Evolutionary conservation across 176 grass and related monocot genomes (phyloP).

Genomic region (Juncus inflexus): DNA sequence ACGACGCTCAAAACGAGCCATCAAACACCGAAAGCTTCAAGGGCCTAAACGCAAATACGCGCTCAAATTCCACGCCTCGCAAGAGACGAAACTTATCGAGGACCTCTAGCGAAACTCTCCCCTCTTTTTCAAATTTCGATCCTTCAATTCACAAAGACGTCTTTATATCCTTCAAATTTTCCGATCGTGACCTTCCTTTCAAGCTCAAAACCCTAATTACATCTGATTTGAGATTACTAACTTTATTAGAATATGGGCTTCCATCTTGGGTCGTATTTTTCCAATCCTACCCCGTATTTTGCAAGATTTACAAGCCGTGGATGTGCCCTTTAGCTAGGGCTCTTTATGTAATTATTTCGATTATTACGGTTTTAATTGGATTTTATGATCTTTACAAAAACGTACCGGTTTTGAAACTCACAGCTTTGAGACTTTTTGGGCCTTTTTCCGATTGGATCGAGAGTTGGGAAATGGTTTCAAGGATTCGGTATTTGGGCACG

Average conservation of each 20-base stretch:
- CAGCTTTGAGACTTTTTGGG: constrained; percentile 59
- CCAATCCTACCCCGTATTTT: constrained; percentile 81
- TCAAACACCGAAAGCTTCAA: not conserved
- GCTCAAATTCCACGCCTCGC: constrained; percentile 5
- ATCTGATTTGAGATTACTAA: constrained; percentile 68
- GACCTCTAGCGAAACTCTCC: constrained; percentile 18
- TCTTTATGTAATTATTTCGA: constrained; percentile 53
- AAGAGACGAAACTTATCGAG: constrained; percentile 12
- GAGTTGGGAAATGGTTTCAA: constrained; percentile 79
- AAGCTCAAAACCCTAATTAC: constrained; percentile 64
- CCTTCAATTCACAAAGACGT: constrained; percentile 50
- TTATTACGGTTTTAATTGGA: constrained; percentile 66
- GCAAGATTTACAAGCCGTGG: constrained; percentile 73
- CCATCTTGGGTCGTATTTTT: constrained; percentile 89
- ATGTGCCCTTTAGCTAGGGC: constrained; percentile 61
- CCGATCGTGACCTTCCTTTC: constrained; percentile 50
- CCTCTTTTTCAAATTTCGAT: constrained; percentile 19
- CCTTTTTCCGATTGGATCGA: constrained; percentile 84
- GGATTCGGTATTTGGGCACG: constrained; percentile 83
- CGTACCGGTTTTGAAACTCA: constrained; percentile 67
- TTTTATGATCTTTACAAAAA: constrained; percentile 99
- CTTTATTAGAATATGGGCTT: constrained; percentile 71
- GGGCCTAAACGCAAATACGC: constrained; percentile 1
- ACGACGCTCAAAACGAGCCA: constrained; percentile 9
- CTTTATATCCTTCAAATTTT: constrained; percentile 52